Evolutionary conservation across 2,329 filamentous ascomycete species (phyloP).

Genomic region (Fusarium abutilonis): DNA sequence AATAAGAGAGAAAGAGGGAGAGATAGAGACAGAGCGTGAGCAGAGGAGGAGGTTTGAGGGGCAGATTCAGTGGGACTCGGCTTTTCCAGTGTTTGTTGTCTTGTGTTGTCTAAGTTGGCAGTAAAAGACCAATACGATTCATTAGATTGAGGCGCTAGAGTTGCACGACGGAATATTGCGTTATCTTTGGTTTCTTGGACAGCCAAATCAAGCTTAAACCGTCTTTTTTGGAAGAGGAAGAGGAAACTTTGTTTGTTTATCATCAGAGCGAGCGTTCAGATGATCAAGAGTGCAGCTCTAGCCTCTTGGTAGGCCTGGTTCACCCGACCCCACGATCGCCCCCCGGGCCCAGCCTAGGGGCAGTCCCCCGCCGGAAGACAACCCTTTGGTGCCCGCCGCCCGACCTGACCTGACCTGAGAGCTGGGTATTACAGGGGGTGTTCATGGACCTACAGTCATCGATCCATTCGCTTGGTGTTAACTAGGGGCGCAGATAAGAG

Average conservation of each 20-base stretch:
- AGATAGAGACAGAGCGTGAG: too few species aligned
- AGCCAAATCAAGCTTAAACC: conserved; percentile 9
- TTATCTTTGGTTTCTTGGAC: background rate
- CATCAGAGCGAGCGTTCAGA: background rate
- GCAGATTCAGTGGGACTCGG: conserved; percentile 29
- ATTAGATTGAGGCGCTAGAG: conserved; percentile 14
- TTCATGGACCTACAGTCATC: background rate
- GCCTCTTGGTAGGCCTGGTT: background rate
- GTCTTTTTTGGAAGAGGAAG: conserved; percentile 11
- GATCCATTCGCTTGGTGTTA: too few species aligned
- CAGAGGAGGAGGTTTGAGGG: conserved; percentile 13
- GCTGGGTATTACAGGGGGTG: background rate
- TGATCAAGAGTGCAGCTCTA: background rate
- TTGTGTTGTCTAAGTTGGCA: background rate
- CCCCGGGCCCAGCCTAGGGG: background rate
- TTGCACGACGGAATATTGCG: background rate
- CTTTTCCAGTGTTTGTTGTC: background rate
- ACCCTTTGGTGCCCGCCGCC: background rate
- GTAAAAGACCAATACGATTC: conserved; percentile 12
- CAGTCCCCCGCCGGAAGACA: conserved; percentile 3
- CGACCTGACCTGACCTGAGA: too few species aligned
- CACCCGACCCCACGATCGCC: conserved; percentile 13
- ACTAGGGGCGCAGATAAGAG: background rate
- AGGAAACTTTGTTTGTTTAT: background rate
- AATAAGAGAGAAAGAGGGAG: conserved; percentile 4